Base-by-base conservation (phyloP, 768 basidiomycete species). In the Obba rivulosa region DNA sequence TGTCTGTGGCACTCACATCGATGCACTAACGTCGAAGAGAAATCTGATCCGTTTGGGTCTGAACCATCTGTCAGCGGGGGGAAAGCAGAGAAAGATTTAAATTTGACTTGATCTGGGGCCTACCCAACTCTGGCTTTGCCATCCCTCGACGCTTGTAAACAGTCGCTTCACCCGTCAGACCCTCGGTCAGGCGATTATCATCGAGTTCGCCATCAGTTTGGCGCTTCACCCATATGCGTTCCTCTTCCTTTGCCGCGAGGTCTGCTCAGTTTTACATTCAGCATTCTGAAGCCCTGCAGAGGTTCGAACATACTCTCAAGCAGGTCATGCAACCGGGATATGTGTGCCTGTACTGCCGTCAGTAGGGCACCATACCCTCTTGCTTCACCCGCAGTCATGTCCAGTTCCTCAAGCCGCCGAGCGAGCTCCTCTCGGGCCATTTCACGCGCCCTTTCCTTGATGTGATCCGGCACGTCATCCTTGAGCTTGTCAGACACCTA, bases 201-300 rank as follows among this genome's bases (percentile, higher is more conserved):
- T 85, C 83, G 4, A 85, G 69, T 55, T 85, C 83, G 34, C 83
- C 83, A 56, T 85, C 83, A 1, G 78, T 83, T 62, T 83, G 83
- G 2, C 82, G 76, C 58, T 83, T 85, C 14, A 84, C 67, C 83
- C 82, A 85, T 2, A 85, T 75, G 11, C 82, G 76, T 53, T 84
- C 83, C 56, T 84, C 82, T 54, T 84, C 82, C 50, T 77, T 81
- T 0, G 82, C 80, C 13, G 81, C 74, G 17, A 85, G 74, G 59
- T 83, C 83, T 84, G 55, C 11, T 10, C 17, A 39, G 7, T 38
- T 18, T 23, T 25, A 35, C 10, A 1, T 31, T 47, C 43, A 51
- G 41, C 4, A 10, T 16, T 17, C 13, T 4, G 16, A 4, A 44
- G 9, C 23, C 11, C 2, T n/a, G 21, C 14, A 2, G 37, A 7